Conservation (phyloP, 2,329 filamentous ascomycete genomes). For the Shiraia bambusicola region DNA sequence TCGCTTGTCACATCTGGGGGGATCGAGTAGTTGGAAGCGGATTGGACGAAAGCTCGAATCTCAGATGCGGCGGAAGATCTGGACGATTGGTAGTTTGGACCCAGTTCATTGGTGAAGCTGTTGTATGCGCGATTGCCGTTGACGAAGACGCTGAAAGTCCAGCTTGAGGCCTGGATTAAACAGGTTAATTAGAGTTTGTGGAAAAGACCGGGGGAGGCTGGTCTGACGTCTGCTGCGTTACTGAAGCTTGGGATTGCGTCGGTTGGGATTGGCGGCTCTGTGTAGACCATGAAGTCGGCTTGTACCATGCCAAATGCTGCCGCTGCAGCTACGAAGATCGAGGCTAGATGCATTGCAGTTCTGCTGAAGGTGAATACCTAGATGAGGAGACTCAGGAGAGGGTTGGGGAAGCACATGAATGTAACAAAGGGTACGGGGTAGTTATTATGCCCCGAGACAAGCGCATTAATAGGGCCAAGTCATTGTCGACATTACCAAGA, state of each 20-base stretch:
- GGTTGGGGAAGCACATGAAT: not conserved
- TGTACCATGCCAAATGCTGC: slow-evolving; percentile 17
- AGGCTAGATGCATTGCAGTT: slow-evolving; percentile 1
- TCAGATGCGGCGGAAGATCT: slow-evolving; percentile 29
- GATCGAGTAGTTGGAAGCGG: slow-evolving; percentile 29
- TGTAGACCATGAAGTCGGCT: slow-evolving; percentile 38
- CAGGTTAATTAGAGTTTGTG: slow-evolving; percentile 4
- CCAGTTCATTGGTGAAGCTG: slow-evolving; percentile 22
- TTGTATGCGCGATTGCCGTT: slow-evolving; percentile 28
- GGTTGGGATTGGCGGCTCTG: slow-evolving; percentile 32
- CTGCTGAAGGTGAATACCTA: not conserved
- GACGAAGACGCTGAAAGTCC: slow-evolving; percentile 32
- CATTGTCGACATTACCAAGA: slow-evolving; percentile 6
- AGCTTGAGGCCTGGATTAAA: slow-evolving; percentile 23
- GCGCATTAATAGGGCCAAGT: not conserved
- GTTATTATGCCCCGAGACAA: not conserved
- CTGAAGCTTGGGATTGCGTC: slow-evolving; percentile 27
- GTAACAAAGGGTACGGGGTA: not conserved
- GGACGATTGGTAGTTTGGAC: slow-evolving; percentile 29
- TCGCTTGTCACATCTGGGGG: slow-evolving; percentile 28
- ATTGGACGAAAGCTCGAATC: slow-evolving; percentile 25
- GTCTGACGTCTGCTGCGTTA: slow-evolving; percentile 22
- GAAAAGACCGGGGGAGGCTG: not conserved
- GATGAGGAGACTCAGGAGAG: not conserved
- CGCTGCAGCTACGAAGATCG: slow-evolving; percentile 16